Conservation (phyloP, 345 rosid species). For the Psidium guajava region DNA sequence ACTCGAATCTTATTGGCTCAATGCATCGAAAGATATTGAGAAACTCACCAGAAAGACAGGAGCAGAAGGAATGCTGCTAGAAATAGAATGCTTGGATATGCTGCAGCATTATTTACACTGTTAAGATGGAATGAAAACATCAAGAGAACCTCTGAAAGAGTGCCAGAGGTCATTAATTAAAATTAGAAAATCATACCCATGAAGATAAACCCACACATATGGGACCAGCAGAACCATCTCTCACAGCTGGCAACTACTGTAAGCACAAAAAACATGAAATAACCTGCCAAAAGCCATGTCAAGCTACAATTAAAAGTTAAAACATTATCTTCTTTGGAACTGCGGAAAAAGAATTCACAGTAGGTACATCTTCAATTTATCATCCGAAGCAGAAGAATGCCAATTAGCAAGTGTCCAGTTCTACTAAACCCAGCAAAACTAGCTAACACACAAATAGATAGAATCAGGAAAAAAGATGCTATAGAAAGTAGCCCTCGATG, state of each 20-base stretch:
- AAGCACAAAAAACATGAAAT: slow-evolving; percentile 13
- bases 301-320: neutral
- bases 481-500: neutral
- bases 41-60: slow-evolving; percentile 52
- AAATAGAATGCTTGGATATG: slow-evolving; percentile 46
- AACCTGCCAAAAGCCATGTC: slow-evolving; percentile 18
- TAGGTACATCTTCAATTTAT: neutral
- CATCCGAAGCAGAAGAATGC: neutral
- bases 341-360: neutral
- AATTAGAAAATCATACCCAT: slow-evolving; percentile 20
- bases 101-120: slow-evolving; percentile 23
- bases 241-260: slow-evolving; percentile 21
- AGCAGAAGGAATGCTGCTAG: slow-evolving; percentile 52
- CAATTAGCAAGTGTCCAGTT: neutral
- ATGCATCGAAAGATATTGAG: neutral
- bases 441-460: neutral
- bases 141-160: neutral
- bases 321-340: neutral
- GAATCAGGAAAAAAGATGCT: neutral
- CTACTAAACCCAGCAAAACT: neutral
- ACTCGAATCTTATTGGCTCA: neutral
- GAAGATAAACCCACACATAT: slow-evolving; percentile 26
- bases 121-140: neutral
- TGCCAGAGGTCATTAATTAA: neutral
- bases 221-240: slow-evolving; percentile 30